Evolutionary conservation across 1,139 yeast genomes (phyloP), one percentile per base, ranked within the genome.

Genomic region (Hyphopichia burtonii): DNA sequence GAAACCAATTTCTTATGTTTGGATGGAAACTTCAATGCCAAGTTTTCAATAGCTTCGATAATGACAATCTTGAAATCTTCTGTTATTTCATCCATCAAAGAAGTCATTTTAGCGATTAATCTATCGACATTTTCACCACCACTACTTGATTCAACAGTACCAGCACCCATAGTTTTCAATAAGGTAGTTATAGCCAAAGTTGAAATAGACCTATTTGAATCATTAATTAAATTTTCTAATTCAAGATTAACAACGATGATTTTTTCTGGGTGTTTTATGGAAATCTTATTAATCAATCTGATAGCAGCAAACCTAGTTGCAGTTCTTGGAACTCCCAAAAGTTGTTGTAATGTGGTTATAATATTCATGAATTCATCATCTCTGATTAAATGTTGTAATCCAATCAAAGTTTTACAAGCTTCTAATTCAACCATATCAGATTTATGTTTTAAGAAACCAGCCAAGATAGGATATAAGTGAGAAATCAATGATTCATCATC

Each of bases 181-280:
- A 93, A 75, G 3, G 98, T 93, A 36, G 99, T 93, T 61, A 93
- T 93, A 25, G 99, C 98, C 65, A 90, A 91, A n/a, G 99, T 93
- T n/a, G 98, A 93, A 53, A 93, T 83, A 33, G 96, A 85, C 65
- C 96, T 82, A 66, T 88, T 90, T 32, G 90, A 62, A 64, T 93
- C 98, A 61, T 86, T 85, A 54, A 94, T 89, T 61, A 93, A 77
- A 32, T 81, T 72, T 66, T 93, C 99, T 58, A 93, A 78, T 62
- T 90, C 97, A 42, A 77, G 71, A 59, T 88, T 91, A 33, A 72
- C 76, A 37, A 80, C 80, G 54, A 86, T 75, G 39, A 86, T 82
- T 54, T 80, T 80, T 53, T 86, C 91, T 12, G 98, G 96, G 52
- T 82, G 82, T 52, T 76, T 79, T 75, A 86, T 74, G 4, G 99